Evolutionary conservation across 176 grass and related monocot genomes (phyloP).

Genomic region (Alloteropsis semialata): DNA sequence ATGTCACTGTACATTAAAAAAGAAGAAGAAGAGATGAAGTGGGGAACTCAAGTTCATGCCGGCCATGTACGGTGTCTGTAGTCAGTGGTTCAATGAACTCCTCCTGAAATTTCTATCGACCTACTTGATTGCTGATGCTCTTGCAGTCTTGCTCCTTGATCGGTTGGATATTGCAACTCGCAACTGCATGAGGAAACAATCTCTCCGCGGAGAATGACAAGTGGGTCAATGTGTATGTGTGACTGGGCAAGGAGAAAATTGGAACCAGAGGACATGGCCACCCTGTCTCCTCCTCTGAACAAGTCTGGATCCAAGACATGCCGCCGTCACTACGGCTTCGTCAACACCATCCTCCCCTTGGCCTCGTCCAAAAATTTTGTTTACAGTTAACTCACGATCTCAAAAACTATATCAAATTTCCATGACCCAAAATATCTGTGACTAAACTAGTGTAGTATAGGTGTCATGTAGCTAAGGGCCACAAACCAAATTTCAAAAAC

Average conservation of each 20-base stretch:
- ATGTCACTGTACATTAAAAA: background rate
- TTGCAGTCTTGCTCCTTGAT: too few species aligned
- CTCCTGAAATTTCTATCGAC: too few species aligned
- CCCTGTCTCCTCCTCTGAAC: background rate
- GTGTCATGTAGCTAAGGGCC: background rate
- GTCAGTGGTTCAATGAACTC: too few species aligned
- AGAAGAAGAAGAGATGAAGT: background rate
- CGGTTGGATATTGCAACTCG: too few species aligned
- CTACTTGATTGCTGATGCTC: too few species aligned
- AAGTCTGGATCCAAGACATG: background rate
- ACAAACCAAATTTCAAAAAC: too few species aligned
- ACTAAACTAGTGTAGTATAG: background rate
- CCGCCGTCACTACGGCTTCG: constrained; percentile 1
- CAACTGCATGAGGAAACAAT: too few species aligned
- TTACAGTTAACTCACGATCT: background rate
- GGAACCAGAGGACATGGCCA: background rate
- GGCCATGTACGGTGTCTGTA: too few species aligned
- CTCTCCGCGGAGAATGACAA: too few species aligned
- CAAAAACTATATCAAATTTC: background rate
- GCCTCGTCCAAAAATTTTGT: background rate
- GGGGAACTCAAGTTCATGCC: too few species aligned
- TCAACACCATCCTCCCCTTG: constrained; percentile 20
- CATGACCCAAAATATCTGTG: background rate
- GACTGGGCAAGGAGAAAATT: background rate
- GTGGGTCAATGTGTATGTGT: too few species aligned